Base-by-base conservation (phyloP, 140 eudicot genomes). In the Oenanthe javanica region DNA sequence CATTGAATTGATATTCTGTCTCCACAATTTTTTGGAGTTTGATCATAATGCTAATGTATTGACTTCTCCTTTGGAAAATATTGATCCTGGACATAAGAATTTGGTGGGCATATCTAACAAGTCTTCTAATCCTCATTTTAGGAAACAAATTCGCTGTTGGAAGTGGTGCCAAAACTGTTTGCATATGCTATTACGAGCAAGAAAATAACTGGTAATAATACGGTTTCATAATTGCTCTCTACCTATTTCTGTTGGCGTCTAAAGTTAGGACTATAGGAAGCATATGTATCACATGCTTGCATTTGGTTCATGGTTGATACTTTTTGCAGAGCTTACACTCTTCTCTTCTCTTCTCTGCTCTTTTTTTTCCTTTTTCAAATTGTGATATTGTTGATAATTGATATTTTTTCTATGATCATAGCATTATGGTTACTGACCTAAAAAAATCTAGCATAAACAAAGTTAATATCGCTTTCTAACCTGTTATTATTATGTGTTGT, bases 71-170 rank as follows among this genome's bases (percentile, higher is more conserved):
- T 23, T 47, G 25, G 42, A 69, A 70, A 23, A 63, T 79, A 71
- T 27, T 79, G 82, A 74, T 14, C 79, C 7, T 42, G 54, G 13
- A 66, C 59, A 70, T 83, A 40, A 55, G 67, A 77, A 51, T 49
- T 59, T 52, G 23, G 72, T 46, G 66, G 48, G 14, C 64, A 43
- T 75, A 78, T 74, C 80, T 85, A 76, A 54, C 75, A 25, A 71
- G 10, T 31, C 46, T 49, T 47, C 45, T 79, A 77, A 79, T 82
- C 48, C 42, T 69, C 79, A 67, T 82, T 85, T 69, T 89, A 94
- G 98, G 93, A 40, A 94, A 94, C 92, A 94, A 94, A 86, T 94
- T 94, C 89, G 98, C 97, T 85, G 98, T 94, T 86, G 98, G 98
- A 84, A 94, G 98, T 87, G 98, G 98, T 54, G 98, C 98, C 77